These are phyloP conservation scores for Linum usitatissimum DNA, from an alignment of 345 rosid species.

Conservation along the genomic window DNA sequence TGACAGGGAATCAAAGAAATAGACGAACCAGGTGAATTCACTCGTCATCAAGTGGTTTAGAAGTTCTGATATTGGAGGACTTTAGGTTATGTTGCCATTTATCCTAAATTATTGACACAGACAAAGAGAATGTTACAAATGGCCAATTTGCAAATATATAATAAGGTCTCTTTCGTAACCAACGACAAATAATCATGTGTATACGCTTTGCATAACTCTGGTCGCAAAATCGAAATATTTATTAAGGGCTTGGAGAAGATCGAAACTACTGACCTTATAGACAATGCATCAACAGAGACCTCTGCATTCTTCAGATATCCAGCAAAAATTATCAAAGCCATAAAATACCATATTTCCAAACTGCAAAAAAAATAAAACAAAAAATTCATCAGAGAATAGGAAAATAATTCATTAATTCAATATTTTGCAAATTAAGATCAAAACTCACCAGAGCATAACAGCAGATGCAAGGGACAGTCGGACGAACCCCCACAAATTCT, in stretches of 20 bases:
- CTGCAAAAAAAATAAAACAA: slow-evolving; percentile 8
- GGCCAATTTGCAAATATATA: no score
- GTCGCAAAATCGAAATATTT: background rate
- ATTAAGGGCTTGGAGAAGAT: background rate
- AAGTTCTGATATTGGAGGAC: no score
- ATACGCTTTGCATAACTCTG: no score
- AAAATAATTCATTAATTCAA: background rate
- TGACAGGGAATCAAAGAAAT: no score
- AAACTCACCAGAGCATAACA: slow-evolving; percentile 14
- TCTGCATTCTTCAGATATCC: slow-evolving; percentile 19
- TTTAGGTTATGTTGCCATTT: no score
- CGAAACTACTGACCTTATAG: slow-evolving; percentile 6
- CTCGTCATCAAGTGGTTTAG: no score
- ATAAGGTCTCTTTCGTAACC: no score
- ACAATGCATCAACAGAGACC: slow-evolving; percentile 16
- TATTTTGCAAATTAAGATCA: background rate
- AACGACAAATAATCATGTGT: no score
- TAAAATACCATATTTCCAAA: slow-evolving; percentile 19
- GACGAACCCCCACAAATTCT: slow-evolving; percentile 13
- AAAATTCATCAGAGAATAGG: background rate
- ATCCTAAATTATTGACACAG: no score
- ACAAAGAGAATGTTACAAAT: no score
- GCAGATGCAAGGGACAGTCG: slow-evolving; percentile 15
- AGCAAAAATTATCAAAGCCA: slow-evolving; percentile 15
- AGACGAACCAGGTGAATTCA: no score